phyloP scores from a whole-genome alignment of 176 grass and related monocot genomes.

The bread wheat (Triticum aestivum) region DNA sequence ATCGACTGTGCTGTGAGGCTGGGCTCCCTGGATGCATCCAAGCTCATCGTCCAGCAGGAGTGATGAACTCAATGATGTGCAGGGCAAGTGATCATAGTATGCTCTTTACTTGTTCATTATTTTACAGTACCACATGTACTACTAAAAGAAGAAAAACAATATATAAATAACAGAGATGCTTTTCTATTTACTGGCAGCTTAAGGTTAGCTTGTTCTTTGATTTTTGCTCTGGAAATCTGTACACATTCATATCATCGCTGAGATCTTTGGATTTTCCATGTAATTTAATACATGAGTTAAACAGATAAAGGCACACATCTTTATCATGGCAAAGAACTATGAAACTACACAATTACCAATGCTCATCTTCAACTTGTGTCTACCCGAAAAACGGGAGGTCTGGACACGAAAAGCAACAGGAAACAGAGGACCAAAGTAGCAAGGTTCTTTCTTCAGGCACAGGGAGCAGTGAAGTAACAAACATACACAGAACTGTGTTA shows the following conservation, averaged over 20 bases:
- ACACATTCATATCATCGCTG: not conserved
- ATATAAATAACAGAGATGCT: not conserved
- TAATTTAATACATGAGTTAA: not conserved
- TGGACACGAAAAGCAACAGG: not conserved
- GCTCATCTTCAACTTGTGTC: not conserved
- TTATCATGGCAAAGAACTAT: not conserved
- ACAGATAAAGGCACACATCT: not conserved
- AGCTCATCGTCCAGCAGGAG: not conserved
- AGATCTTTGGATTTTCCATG: not conserved
- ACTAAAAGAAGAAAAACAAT: not conserved
- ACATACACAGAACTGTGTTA: not conserved
- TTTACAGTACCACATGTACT: not conserved
- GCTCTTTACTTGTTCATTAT: not conserved
- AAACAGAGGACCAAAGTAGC: not conserved
- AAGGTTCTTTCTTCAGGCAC: not conserved
- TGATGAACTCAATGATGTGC: not conserved
- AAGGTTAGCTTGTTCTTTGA: not conserved
- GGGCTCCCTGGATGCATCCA: constrained; percentile 18
- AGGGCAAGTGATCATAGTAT: not conserved
- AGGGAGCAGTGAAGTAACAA: too few species aligned
- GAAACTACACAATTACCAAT: not conserved
- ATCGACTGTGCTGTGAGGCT: constrained; percentile 44
- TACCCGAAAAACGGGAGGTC: not conserved
- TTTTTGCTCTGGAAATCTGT: not conserved
- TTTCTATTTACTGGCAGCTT: not conserved